Conservation (phyloP, 2,329 filamentous ascomycete species). For the Alternaria incomplexa region DNA sequence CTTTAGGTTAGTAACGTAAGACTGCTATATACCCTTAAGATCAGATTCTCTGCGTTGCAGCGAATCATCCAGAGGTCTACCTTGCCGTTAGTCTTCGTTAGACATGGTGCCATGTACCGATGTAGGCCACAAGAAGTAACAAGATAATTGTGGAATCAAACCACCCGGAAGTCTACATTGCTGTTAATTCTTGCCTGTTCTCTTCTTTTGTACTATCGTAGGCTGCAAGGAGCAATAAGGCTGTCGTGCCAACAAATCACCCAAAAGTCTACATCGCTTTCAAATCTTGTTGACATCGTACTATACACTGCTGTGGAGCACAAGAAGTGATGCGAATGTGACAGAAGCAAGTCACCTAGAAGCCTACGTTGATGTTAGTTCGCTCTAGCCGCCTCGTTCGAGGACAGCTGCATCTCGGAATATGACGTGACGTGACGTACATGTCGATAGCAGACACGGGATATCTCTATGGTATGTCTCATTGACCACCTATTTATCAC, state of each 20-base stretch:
- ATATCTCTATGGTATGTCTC: too few relatives aligned
- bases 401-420: not conserved
- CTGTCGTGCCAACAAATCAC: not conserved
- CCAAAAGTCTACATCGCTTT: not conserved
- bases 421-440: not conserved
- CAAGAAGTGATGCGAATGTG: too few relatives aligned
- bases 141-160: fast-evolving
- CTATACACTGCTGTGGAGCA: not conserved
- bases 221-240: not conserved
- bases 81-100: fast-evolving
- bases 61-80: not conserved
- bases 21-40: not conserved
- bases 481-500: not conserved
- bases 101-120: not conserved
- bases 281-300: not conserved
- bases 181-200: not conserved
- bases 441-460: not conserved
- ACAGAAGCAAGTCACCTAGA: not conserved
- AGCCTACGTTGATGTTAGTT: not conserved
- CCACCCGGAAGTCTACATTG: not conserved
- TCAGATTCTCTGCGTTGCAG: not conserved
- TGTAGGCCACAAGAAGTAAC: not conserved
- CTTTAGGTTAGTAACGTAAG: fast-evolving
- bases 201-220: not conserved
- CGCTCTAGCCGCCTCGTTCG: not conserved